phyloP scores from a whole-genome alignment of 495 filamentous ascomycete genomes.

The Xylaria intraflava region DNA sequence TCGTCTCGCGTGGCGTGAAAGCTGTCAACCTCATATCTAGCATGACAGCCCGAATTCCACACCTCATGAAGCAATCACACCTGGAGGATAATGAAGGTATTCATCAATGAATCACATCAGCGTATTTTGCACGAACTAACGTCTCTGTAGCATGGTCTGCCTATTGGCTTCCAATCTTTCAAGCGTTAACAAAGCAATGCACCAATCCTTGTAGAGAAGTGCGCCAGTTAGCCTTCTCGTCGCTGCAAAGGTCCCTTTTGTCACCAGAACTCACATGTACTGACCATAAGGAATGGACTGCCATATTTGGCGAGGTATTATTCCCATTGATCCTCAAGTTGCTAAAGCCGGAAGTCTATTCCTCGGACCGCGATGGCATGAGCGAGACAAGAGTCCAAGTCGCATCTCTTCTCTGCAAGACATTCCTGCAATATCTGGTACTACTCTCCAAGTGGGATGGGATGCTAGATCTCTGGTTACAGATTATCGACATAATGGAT shows the following conservation, averaged over 20 bases:
- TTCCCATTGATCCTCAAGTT: slow-evolving; percentile 88
- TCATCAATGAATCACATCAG: slow-evolving; percentile 7
- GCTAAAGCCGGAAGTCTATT: slow-evolving; percentile 92
- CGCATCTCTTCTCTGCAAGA: slow-evolving; percentile 84
- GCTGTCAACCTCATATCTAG: slow-evolving; percentile 74
- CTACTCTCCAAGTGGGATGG: slow-evolving; percentile 76
- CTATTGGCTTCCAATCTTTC: slow-evolving; percentile 96
- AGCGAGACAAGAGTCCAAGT: slow-evolving; percentile 89
- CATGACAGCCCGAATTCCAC: slow-evolving; percentile 72
- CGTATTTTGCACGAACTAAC: slow-evolving; percentile 15
- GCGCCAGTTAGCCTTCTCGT: slow-evolving; percentile 79
- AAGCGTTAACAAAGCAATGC: slow-evolving; percentile 79
- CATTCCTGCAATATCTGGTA: slow-evolving; percentile 90
- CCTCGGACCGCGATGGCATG: slow-evolving; percentile 89
- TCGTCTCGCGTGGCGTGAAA: slow-evolving; percentile 70
- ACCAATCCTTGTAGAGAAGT: slow-evolving; percentile 94
- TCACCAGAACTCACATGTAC: slow-evolving; percentile 67
- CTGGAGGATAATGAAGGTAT: slow-evolving; percentile 78
- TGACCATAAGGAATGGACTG: slow-evolving; percentile 85
- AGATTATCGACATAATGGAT: slow-evolving; percentile 92
- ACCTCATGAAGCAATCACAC: slow-evolving; percentile 85
- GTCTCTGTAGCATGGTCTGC: slow-evolving; percentile 75
- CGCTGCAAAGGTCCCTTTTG: slow-evolving; percentile 76
- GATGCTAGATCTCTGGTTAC: slow-evolving; percentile 90
- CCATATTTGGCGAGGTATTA: slow-evolving; percentile 89